Evolutionary conservation across 2,329 filamentous ascomycete genomes (phyloP).

Genomic region (Diaporthe vaccinii): DNA sequence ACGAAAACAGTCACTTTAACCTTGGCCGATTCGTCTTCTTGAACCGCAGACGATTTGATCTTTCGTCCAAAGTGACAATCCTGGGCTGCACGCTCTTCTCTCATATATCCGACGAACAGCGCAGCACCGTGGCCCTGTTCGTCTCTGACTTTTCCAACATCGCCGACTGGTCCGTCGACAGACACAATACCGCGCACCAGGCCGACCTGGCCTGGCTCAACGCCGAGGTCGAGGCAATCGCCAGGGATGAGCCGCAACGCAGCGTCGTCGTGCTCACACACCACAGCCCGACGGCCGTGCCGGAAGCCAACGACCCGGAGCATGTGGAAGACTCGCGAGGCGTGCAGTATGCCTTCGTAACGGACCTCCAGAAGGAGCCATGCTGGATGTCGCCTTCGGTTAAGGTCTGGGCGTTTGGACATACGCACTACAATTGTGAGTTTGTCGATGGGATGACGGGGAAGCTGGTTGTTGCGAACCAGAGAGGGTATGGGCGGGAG

Average conservation of each 20-base stretch:
- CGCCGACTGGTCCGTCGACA: neutral
- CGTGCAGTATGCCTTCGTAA: neutral
- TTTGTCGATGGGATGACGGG: neutral
- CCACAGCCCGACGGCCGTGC: neutral
- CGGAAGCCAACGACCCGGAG: neutral
- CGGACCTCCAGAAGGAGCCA: neutral
- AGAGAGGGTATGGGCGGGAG: slow-evolving; percentile 5
- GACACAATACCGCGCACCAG: neutral
- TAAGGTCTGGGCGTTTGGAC: neutral
- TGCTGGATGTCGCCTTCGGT: neutral
- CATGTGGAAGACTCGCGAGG: neutral
- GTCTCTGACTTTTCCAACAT: neutral
- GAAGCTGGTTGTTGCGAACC: neutral
- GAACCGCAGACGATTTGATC: slow-evolving; percentile 3
- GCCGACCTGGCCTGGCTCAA: slow-evolving; percentile 14
- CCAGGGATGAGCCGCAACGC: neutral
- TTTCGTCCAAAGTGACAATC: neutral
- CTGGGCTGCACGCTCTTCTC: slow-evolving; percentile 11
- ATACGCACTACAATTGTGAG: slow-evolving; percentile 1
- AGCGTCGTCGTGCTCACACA: slow-evolving; percentile 6
- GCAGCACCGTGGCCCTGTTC: neutral
- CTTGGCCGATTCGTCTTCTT: neutral
- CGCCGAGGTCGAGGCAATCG: neutral
- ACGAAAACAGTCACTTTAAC: neutral
- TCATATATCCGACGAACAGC: neutral